Evolutionary conservation across 169 alveolate species (phyloP).

Genomic region (Plasmodium fragile): DNA sequence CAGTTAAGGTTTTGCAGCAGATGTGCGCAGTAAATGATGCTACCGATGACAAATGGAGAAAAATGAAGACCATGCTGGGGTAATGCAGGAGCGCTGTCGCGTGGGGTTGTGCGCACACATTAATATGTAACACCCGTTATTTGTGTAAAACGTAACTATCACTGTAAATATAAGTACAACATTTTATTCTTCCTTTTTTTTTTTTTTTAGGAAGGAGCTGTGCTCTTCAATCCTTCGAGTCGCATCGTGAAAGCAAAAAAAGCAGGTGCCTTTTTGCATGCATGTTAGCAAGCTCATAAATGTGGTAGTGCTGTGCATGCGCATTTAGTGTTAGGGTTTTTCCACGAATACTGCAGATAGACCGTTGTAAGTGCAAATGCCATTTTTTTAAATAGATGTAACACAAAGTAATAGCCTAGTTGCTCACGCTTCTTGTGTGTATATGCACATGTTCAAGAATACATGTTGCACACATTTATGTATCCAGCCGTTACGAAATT

Average conservation of each 20-base stretch:
- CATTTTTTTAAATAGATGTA: not conserved
- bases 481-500: not conserved
- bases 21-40: slow-evolving; percentile 75
- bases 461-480: not conserved
- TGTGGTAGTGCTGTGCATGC: not conserved
- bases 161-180: not conserved
- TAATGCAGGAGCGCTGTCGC: not conserved
- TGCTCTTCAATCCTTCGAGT: slow-evolving; percentile 68
- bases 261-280: not conserved
- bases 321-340: slow-evolving; percentile 9
- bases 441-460: slow-evolving; percentile 1
- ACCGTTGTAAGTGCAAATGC: not conserved
- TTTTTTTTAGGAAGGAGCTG: slow-evolving; percentile 59
- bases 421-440: not conserved
- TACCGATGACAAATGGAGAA: slow-evolving; percentile 76
- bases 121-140: not conserved
- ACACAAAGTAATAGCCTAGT: not conserved
- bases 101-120: not conserved
- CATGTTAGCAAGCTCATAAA: not conserved
- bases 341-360: not conserved
- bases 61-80: slow-evolving; percentile 72
- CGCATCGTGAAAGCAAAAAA: slow-evolving; percentile 27
- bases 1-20: slow-evolving; percentile 69
- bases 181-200: slow-evolving; percentile 12
- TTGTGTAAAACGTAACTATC: not conserved